Evolutionary conservation across 495 filamentous ascomycete genomes (phyloP).

Genomic region (Ascobolus immersus): DNA sequence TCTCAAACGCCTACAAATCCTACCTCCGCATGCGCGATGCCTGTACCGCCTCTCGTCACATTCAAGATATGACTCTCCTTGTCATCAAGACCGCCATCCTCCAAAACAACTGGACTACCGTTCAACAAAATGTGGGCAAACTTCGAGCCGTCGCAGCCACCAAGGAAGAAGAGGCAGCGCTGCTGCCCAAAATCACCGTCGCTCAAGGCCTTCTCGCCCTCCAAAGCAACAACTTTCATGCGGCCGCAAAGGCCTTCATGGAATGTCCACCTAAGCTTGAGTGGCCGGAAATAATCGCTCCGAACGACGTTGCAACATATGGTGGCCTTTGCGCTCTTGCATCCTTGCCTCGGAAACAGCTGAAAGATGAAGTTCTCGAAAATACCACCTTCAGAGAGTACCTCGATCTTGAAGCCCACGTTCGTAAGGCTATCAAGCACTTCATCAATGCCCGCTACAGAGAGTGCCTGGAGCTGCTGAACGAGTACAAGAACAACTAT

Average conservation of each 20-base stretch:
- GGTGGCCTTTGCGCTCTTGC: conserved; percentile 77
- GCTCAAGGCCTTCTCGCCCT: conserved; percentile 47
- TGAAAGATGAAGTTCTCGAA: conserved; percentile 54
- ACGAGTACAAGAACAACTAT: conserved; percentile 60
- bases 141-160: conserved; percentile 26
- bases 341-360: conserved; percentile 52
- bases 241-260: conserved; percentile 53
- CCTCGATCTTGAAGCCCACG: conserved; percentile 79
- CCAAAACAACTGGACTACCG: conserved; percentile 38
- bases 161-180: conserved; percentile 31
- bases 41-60: conserved; percentile 42
- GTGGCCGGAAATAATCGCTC: conserved; percentile 48
- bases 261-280: conserved; percentile 25
- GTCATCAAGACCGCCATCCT: conserved; percentile 41
- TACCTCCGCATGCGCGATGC: conserved; percentile 52
- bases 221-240: conserved; percentile 33
- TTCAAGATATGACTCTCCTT: conserved; percentile 43
- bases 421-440: conserved; percentile 65
- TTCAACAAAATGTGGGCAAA: conserved; percentile 42
- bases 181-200: conserved; percentile 39
- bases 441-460: conserved; percentile 77
- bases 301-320: conserved; percentile 80
- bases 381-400: conserved; percentile 58
- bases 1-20: conserved; percentile 34
- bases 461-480: conserved; percentile 54